A percentile compares a stretch with the other conserved stretches of the same genome.
Evolutionary conservation across 2,329 filamentous ascomycete genomes (phyloP).

Genomic region (Arthrobotrys iridis): DNA sequence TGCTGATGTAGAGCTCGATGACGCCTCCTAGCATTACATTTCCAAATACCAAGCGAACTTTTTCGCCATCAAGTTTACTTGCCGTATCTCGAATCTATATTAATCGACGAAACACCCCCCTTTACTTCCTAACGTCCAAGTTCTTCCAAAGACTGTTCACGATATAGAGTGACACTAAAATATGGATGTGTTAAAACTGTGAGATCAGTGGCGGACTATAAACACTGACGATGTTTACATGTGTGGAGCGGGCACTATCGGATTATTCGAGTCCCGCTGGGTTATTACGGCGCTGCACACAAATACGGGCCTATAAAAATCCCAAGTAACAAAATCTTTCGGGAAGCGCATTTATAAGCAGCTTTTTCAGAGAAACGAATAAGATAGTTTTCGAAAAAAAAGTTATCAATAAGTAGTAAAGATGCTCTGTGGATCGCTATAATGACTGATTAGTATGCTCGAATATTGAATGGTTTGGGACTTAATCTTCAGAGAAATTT

Average conservation of each 20-base stretch:
- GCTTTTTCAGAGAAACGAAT: neutral
- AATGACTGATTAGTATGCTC: neutral
- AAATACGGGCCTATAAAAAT: neutral
- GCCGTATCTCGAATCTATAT: no score
- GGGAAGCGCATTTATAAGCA: neutral
- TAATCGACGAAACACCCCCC: no score
- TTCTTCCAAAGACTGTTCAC: neutral
- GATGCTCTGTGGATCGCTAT: neutral
- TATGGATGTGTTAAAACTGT: neutral
- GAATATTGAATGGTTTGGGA: neutral
- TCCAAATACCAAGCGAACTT: no score
- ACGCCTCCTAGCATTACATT: no score
- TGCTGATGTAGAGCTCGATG: no score
- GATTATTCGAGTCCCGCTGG: neutral
- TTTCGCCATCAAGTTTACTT: no score
- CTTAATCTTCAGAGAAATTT: neutral
- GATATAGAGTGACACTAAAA: neutral
- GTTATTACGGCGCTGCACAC: neutral
- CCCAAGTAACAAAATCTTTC: neutral
- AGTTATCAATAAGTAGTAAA: neutral
- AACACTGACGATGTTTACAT: neutral
- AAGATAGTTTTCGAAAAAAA: neutral
- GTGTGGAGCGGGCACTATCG: neutral
- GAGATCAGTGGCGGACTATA: neutral
- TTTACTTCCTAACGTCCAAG: no score